These are phyloP conservation scores for Dichomitus squalens DNA, from an alignment of 1,284 basidiomycete species.

Conservation along the genomic window DNA sequence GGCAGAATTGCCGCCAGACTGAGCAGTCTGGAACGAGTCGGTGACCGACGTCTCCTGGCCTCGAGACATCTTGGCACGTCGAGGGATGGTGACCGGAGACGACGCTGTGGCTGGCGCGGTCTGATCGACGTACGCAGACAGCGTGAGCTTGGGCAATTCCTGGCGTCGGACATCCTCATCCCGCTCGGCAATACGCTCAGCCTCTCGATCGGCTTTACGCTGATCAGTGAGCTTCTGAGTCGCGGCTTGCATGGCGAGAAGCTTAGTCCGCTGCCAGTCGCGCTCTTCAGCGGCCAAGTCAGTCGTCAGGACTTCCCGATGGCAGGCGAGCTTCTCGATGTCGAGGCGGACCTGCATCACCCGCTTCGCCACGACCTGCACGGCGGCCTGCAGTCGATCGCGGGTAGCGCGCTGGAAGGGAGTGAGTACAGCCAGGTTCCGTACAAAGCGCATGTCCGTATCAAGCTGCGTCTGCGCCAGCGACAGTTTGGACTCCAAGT, in stretches of 20 bases:
- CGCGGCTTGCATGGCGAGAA: conserved; percentile 72
- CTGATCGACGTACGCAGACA: conserved; percentile 43
- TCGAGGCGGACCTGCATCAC: conserved; percentile 73
- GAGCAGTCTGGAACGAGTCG: conserved; percentile 66
- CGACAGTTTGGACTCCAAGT: conserved; percentile 63
- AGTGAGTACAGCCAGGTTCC: conserved; percentile 84
- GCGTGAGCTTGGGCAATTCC: conserved; percentile 44
- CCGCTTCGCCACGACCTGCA: conserved; percentile 68
- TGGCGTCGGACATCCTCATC: background rate
- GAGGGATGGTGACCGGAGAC: conserved; percentile 24
- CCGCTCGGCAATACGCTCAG: conserved; percentile 8
- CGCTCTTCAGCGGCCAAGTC: conserved; percentile 77
- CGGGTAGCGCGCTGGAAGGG: conserved; percentile 87
- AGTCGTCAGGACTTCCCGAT: conserved; percentile 72
- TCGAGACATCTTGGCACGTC: conserved; percentile 6
- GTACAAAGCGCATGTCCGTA: conserved; percentile 69
- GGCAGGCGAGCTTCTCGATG: conserved; percentile 72
- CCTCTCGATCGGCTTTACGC: conserved; percentile 18
- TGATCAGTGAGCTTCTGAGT: conserved; percentile 62
- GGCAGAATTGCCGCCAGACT: conserved; percentile 34
- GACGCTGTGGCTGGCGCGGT: conserved; percentile 21
- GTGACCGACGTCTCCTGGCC: conserved; percentile 47
- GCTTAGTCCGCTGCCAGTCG: conserved; percentile 69
- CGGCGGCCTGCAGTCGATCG: conserved; percentile 65
- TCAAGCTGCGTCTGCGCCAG: conserved; percentile 68